Evolutionary conservation across 2,329 filamentous ascomycete genomes (phyloP), one percentile per base, ranked within the genome.

Genomic region (Sclerotinia nivalis): DNA sequence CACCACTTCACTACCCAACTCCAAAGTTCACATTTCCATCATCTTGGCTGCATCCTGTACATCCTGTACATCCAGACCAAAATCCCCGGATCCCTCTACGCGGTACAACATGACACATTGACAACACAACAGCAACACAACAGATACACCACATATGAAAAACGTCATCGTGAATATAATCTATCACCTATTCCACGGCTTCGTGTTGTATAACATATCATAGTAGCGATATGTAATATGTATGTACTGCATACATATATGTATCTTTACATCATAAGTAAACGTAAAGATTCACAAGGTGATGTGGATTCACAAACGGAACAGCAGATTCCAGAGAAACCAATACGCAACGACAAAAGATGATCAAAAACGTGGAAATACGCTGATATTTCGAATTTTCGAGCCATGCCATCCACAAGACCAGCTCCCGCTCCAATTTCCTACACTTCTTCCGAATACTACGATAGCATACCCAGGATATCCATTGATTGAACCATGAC

Each of bases 141-240:
- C 40, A 43, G 40, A 18, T 43, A 13, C 40, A 43, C 2, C 13
- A n/a, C 34, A 40, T 13, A n/a, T 25, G 20, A 13, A 13, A 37
- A 22, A 58, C 55, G 55, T 58, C 55, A 58, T 58, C 22, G 20
- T 37, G 55, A 40, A 58, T 25, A 13, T 40, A 25, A 58, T 58
- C 55, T 25, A 22, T 18, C 22, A 58, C 12, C 8, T 15, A 40
- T 58, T n/a, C 34, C 20, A 58, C 22, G 18, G 7, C 55, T 40
- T 58, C 55, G 34, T 58, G 34, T 6, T 40, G 55, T 13, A 58
- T 13, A 40, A 13, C 55, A 58, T 40, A n/a, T 12, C 18, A 37
- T 20, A 22, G 54, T 49, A 22, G 4, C 7, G 28, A 18, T 2
- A 37, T 58, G 5, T 18, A 56, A 3, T 37, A 13, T 2, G 22